Conservation (phyloP, 2,329 filamentous ascomycete genomes). For the Hymenoscyphus fraxineus region DNA sequence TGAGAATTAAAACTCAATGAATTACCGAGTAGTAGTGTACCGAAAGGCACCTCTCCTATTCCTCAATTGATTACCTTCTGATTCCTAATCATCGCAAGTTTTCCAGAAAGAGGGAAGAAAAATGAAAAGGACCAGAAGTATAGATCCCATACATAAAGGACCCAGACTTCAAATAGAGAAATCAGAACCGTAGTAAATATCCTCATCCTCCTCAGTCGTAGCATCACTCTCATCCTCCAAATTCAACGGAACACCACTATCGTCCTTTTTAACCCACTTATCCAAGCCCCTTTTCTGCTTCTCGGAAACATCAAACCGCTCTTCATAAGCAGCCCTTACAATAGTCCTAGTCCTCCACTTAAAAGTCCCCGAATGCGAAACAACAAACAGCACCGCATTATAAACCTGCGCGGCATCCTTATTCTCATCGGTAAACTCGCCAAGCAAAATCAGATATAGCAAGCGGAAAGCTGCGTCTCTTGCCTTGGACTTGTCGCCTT, state of each 20-base stretch:
- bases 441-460: background rate
- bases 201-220: background rate
- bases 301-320: conserved; percentile 23
- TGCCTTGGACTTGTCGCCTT: too few species aligned
- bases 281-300: too few species aligned
- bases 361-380: conserved; percentile 30
- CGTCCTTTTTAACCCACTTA: too few species aligned
- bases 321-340: conserved; percentile 28
- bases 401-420: conserved; percentile 26
- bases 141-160: background rate
- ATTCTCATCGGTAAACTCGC: conserved; percentile 22
- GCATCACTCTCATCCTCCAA: background rate
- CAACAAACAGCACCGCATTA: conserved; percentile 29
- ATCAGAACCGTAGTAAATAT: background rate
- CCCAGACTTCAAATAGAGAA: background rate
- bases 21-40: too few species aligned
- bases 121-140: too few species aligned
- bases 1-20: too few species aligned
- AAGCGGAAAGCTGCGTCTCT: background rate
- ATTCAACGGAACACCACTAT: background rate
- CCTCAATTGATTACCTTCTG: too few species aligned
- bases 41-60: too few species aligned
- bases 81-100: too few species aligned
- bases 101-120: too few species aligned
- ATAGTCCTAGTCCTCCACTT: conserved; percentile 26